Evolutionary conservation across 78 protist species (phyloP), one percentile per base, ranked within the genome.

Genomic region (Cavenderia fasciculata): DNA sequence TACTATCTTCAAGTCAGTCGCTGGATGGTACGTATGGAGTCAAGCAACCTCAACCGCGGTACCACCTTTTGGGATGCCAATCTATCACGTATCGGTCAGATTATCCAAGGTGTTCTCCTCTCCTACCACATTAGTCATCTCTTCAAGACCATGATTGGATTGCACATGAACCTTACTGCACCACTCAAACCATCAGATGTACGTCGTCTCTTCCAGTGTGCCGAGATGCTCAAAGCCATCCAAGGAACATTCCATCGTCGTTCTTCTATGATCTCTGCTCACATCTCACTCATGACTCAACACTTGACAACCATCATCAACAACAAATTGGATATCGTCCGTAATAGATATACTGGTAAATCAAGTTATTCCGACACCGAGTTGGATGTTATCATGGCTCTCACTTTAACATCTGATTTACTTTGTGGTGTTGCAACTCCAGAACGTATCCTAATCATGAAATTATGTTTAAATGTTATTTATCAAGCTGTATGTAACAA

Each of bases 11-110:
- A 74, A 43, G 78, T 69, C 0, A 40, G 77, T n/a, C n/a, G 63
- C 38, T 92, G 95, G 95, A 92, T 92, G 95, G 95, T 85, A 1
- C 87, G 89, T 57, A 87, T 82, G 72, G 94, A 87, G 4, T 71
- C 91, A 8, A 31, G 31, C 46, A 29, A n/a, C 11, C 23, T 19
- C 25, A 31, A 38, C 18, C 18, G 56, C 25, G 62, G 74, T 57
- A 69, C 66, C n/a, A 29, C 56, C 0, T 27, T 54, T 19, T 51
- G 75, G 63, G 93, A 68, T 49, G 90, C 66, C 2, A 40, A 51
- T 19, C 2, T 51, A 0, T 70, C 84, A 27, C 44, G 71, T 16
- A 68, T 92, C 3, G 27, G 59, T 36, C 86, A 78, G 31, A 73
- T 82, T 19, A 43, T 68, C 40, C 92, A 93, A 62, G 95, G 95